A percentile compares a stretch with the other conserved stretches of the same genome.
phyloP scores from a whole-genome alignment of 768 basidiomycete species.

The Leccinum olivaceopallidum region DNA sequence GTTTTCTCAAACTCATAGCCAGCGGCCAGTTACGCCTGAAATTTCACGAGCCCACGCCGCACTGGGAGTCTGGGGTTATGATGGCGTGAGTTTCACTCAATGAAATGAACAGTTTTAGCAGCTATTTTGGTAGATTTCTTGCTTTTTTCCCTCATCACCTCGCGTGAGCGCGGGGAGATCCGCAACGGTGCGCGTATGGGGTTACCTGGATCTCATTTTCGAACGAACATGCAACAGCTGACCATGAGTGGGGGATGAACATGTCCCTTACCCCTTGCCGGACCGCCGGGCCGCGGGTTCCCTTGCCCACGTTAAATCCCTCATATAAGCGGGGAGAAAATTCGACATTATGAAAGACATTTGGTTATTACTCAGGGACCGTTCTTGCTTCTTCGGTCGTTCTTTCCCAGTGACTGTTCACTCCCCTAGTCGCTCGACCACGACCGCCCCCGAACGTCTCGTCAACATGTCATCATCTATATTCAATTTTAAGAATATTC shows the following conservation, averaged over 20 bases:
- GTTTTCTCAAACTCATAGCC: background rate
- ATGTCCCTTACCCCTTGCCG: background rate
- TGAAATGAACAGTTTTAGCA: background rate
- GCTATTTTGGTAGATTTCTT: background rate
- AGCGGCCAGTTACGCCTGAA: background rate
- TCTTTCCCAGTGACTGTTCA: background rate
- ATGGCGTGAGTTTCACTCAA: background rate
- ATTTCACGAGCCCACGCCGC: background rate
- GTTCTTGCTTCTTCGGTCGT: background rate
- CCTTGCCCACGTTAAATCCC: background rate
- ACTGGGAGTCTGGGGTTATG: background rate
- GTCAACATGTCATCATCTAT: conserved; percentile 2
- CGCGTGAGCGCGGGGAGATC: background rate
- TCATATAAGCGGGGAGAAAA: conserved; percentile 1
- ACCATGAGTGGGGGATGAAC: background rate
- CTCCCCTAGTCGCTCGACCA: background rate
- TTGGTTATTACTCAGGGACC: background rate
- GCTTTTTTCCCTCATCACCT: background rate
- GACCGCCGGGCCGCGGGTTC: conserved; percentile 6
- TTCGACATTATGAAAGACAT: background rate
- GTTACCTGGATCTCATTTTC: background rate
- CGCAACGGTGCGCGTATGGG: background rate
- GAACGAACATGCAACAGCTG: background rate
- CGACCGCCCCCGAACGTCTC: background rate
- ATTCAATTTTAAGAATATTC: conserved; percentile 47